Base-by-base conservation (phyloP, 1,139 yeast genomes). In the Zygoascus sp. region DNA sequence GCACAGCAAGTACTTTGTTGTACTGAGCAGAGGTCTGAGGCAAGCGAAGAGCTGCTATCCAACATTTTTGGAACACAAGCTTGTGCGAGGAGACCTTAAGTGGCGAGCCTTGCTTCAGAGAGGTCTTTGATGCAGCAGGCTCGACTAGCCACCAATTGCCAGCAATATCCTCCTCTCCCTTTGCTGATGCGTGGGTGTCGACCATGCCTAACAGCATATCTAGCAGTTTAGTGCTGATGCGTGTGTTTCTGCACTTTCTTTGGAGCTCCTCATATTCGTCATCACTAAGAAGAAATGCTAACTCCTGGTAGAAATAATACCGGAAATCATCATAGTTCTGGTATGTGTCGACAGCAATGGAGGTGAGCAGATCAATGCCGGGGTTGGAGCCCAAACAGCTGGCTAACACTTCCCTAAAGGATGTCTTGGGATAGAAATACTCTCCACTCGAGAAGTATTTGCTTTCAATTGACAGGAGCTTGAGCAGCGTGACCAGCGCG, bases 51-150 rank as follows among this genome's bases (percentile, higher is more conserved):
- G 81, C 65, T 13, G 73, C 62, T 21, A 85, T 64, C 79, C 95
- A 81, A 25, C 79, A 73, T 52, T 77, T 77, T 63, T 90, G 96
- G 62, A 83, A 83, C 36, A 79, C 78, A 2, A 77, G 66, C 59
- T 79, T 81, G 65, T 83, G 88, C 40, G 74, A 73, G 16, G 79
- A 68, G 20, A 72, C 67, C 58, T 83, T 82, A 54, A 52, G 40
- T 5, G 59, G 58, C 0, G 60, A 51, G 25, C 74, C 74, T 21
- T 81, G 75, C 9, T 72, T 61, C 11, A 89, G 86, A 13, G 84
- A 75, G 40, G 73, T 69, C 16, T 72, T 58, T 1, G 72, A 69
- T 52, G 65, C 74, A 34, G 71, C 72, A 35, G 75, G 66, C 32
- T 72, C 60, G 9, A 63, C 57, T 16, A 69, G 67, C 9, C 54